Base-by-base conservation (phyloP, 768 basidiomycete genomes). In the Psilocybe subaeruginosa region DNA sequence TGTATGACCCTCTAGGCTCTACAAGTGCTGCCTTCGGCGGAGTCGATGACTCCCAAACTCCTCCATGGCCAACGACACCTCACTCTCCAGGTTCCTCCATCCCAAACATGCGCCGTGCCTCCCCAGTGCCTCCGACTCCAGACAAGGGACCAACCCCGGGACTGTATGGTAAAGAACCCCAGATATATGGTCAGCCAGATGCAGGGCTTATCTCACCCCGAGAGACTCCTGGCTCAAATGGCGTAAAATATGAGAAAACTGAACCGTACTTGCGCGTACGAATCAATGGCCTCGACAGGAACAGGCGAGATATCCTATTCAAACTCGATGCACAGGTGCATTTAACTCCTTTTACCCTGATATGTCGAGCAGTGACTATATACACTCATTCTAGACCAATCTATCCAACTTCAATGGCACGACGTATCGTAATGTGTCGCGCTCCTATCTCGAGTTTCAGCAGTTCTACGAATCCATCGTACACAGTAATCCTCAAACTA, bases 391-490 rank as follows among this genome's bases (percentile, higher is more conserved):
- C 62, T 73, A 98, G 96, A 97, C 96, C 45, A 99, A 98, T 73
- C 80, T 99, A 27, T 86, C 93, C 45, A 96, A 93, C 71, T 99
- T 94, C 73, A 91, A 87, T 23, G 91, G 92, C 17, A 87, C 86
- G 27, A 87, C 91, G 54, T 98, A 98, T 72, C 88, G 95, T 65
- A 96, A 97, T 72, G 90, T 98, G 61, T 96, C 95, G 47, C 88
- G 97, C 59, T 97, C 95, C 39, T 99, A 98, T 73, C 76, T 89
- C 69, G 97, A 99, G 73, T 98, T 97, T 74, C 91, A 94, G 72
- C 87, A 92, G 64, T 94, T 99, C 74, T 94, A 95, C 68, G 95
- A 97, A 51, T 85, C 95, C 51, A 83, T 97, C 67, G 85, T 95
- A 31, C 85, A 90, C 68, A 94, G 85, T 74, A 96, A 93, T 72